phyloP scores from a whole-genome alignment of 768 basidiomycete genomes.

The Suillus brevipes region DNA sequence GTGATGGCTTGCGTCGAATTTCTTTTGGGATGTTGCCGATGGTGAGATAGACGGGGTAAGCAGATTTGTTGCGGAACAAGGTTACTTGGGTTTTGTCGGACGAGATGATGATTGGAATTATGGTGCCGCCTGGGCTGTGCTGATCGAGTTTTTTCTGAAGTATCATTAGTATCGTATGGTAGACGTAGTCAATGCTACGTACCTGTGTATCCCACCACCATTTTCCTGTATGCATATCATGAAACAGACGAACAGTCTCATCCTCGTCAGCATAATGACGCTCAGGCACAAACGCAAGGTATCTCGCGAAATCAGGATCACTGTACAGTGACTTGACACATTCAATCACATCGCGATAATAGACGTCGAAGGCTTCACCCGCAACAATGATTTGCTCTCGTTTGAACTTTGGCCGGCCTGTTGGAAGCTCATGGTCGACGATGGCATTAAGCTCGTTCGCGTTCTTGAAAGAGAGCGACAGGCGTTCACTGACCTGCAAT shows the following conservation, averaged over 20 bases:
- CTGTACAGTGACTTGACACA: constrained; percentile 38
- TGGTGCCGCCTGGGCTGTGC: no score
- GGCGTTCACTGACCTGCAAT: constrained; percentile 21
- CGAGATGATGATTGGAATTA: no score
- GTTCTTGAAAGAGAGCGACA: constrained; percentile 36
- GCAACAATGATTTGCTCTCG: constrained; percentile 25
- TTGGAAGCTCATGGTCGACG: constrained; percentile 32
- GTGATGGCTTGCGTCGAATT: no score
- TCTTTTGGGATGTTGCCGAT: no score
- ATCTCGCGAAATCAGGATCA: constrained; percentile 33
- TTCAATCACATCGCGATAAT: constrained; percentile 35
- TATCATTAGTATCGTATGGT: no score
- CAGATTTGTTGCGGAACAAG: no score
- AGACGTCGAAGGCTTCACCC: constrained; percentile 35
- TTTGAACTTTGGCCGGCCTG: constrained; percentile 28
- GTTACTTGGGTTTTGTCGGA: no score
- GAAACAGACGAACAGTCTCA: constrained; percentile 29
- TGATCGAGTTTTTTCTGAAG: no score
- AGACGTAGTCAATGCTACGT: constrained; percentile 8
- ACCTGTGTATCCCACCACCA: constrained; percentile 59
- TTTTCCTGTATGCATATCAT: constrained; percentile 47
- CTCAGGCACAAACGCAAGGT: constrained; percentile 38
- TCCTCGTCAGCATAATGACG: constrained; percentile 36
- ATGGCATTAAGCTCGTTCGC: constrained; percentile 33
- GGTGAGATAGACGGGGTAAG: no score